Evolutionary conservation across 163 green algal genomes (phyloP), one percentile per base, ranked within the genome.

Genomic region (Botryococcus braunii): DNA sequence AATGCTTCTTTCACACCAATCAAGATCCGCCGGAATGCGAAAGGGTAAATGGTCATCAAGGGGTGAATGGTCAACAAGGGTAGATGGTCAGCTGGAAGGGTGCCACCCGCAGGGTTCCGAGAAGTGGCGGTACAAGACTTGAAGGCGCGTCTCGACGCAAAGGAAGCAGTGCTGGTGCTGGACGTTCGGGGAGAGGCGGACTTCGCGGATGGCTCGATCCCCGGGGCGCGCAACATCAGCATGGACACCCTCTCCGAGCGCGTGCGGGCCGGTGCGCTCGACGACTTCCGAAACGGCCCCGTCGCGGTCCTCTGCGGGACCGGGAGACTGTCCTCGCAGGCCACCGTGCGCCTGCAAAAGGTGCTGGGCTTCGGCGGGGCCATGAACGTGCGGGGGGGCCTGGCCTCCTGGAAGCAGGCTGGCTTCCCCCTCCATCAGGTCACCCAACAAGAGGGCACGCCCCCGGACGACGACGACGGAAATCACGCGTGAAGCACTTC

Each of bases 51-150:
- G n/a, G n/a, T n/a, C n/a, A n/a, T n/a, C n/a, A n/a, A n/a, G n/a
- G n/a, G n/a, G n/a, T n/a, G n/a, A n/a, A n/a, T n/a, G n/a, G n/a
- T n/a, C n/a, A n/a, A n/a, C n/a, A n/a, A n/a, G n/a, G n/a, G n/a
- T n/a, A n/a, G n/a, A n/a, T n/a, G n/a, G n/a, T n/a, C n/a, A n/a
- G n/a, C n/a, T n/a, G n/a, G n/a, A n/a, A n/a, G n/a, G n/a, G n/a
- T n/a, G n/a, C n/a, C n/a, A n/a, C n/a, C n/a, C n/a, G n/a, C n/a
- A 61, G 50, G 50, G 25, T 61, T 61, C 50, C 11, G 50, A 13
- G 50, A 61, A n/a, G 7, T 61, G 17, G 17, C 50, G 17, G 50
- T 61, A 9, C 25, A 27, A 7, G 50, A 61, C 50, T 27, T 61
- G 11, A 61, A 27, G 34, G 11, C 11, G 50, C 50, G 21, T 13